Base-by-base conservation (phyloP, 176 grass and related monocot species). In the Musa acuminata region DNA sequence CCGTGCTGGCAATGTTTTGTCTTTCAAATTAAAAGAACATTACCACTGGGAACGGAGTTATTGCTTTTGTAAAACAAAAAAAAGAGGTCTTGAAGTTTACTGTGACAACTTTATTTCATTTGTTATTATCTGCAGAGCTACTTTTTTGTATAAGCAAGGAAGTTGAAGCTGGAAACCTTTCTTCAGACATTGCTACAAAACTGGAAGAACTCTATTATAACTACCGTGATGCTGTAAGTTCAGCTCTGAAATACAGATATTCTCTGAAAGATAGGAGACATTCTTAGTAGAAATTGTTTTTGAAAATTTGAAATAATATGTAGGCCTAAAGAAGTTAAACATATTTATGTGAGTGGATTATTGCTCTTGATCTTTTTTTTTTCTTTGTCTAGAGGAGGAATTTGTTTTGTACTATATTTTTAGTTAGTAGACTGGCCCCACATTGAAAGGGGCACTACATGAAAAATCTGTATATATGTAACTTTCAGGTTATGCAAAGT, bases 121-220 rank as follows among this genome's bases (percentile, higher is more conserved):
- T 73, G 65, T 72, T 49, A 22, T 59, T 43, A 3, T 17, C n/a
- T 76, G 67, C 59, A 99, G 95, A 99, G 80, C 77, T 94, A 53
- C 79, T 98, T 80, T 72, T 63, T 7, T 83, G 86, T 78, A 72
- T 99, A 76, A 85, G 86, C 58, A 94, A 85, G 53, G 81, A 84
- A 75, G 75, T 93, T 64, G 86, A 98, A 48, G 78, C 68, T 71
- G 82, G 84, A 74, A 93, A 82, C 55, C 54, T 99, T 55, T 85
- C 86, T 65, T 70, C 86, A 57, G 95, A 93, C 78, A 79, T 93
- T 67, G 84, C 87, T 52, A 60, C 53, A 72, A 83, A 51, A 16
- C 80, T 98, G 54, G 78, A 98, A 85, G 86, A 91, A 62, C 86
- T 98, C 9, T 98, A 87, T 59, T 87, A 75, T 73, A 98, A 82